Evolutionary conservation across 306 rosid species (phyloP).

Genomic region (Rosa rugosa): DNA sequence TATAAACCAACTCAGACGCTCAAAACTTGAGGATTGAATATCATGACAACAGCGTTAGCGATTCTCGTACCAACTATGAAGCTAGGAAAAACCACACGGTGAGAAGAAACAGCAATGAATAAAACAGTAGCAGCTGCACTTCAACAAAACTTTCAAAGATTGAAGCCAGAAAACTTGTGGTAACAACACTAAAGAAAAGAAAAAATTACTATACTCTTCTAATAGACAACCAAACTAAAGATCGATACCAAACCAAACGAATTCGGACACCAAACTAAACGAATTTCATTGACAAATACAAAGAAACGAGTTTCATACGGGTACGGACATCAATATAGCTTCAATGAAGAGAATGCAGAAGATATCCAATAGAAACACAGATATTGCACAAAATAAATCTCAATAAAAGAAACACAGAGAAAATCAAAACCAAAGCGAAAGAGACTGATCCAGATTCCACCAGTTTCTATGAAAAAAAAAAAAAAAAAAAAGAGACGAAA

Average conservation of each 20-base stretch:
- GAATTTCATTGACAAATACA: too few species aligned
- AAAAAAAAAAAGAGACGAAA: too few species aligned
- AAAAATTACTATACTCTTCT: too few species aligned
- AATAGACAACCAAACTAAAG: not conserved
- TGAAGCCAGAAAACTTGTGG: too few species aligned
- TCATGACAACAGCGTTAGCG: not conserved
- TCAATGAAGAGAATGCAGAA: not conserved
- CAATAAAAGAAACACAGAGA: not conserved
- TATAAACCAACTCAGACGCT: not conserved
- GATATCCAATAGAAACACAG: not conserved
- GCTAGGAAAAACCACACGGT: not conserved
- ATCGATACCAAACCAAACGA: not conserved
- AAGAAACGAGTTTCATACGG: not conserved
- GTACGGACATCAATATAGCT: not conserved
- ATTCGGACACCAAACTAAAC: not conserved
- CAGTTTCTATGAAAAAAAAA: too few species aligned
- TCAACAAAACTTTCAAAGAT: not conserved
- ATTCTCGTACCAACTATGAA: not conserved
- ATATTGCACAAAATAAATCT: not conserved
- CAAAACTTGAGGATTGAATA: not conserved
- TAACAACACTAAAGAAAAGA: too few species aligned
- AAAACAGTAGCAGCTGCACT: not conserved
- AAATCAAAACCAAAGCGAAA: not conserved
- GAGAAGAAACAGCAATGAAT: too few species aligned
- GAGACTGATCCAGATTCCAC: not conserved